Evolutionary conservation across 768 basidiomycete species (phyloP).

Genomic region (Russula sp.): DNA sequence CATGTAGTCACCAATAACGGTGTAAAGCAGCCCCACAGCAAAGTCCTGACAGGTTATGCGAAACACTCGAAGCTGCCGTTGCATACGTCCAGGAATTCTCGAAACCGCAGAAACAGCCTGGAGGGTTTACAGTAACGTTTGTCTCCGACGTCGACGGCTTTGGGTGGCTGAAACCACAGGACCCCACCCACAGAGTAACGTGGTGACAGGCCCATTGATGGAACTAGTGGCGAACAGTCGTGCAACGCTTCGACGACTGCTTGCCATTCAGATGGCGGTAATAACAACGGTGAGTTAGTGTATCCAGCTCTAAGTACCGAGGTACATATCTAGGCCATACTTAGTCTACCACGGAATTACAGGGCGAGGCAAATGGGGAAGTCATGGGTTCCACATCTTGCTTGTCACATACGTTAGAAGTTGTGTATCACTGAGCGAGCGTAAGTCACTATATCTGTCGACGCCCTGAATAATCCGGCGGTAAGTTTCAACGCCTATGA

Average conservation of each 20-base stretch:
- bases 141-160: neutral
- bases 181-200: neutral
- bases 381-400: conserved; percentile 69
- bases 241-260: neutral
- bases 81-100: neutral
- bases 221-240: neutral
- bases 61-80: neutral
- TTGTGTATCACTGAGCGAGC: conserved; percentile 46
- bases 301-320: neutral
- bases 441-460: conserved; percentile 35
- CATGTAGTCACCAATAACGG: neutral
- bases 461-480: conserved; percentile 22
- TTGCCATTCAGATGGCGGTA: neutral
- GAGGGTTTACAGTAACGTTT: neutral
- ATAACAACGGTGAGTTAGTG: neutral
- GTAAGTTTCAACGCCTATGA: neutral
- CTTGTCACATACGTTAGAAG: conserved; percentile 45
- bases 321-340: conserved; percentile 3
- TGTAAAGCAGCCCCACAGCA: conserved; percentile 9
- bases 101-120: conserved; percentile 1
- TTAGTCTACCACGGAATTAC: conserved; percentile 3
- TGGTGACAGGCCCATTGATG: neutral
- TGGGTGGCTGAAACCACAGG: neutral
- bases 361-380: neutral
- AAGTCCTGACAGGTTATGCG: conserved; percentile 5